Base-by-base conservation (phyloP, 2,329 filamentous ascomycete genomes). In the Fusarium sp. region DNA sequence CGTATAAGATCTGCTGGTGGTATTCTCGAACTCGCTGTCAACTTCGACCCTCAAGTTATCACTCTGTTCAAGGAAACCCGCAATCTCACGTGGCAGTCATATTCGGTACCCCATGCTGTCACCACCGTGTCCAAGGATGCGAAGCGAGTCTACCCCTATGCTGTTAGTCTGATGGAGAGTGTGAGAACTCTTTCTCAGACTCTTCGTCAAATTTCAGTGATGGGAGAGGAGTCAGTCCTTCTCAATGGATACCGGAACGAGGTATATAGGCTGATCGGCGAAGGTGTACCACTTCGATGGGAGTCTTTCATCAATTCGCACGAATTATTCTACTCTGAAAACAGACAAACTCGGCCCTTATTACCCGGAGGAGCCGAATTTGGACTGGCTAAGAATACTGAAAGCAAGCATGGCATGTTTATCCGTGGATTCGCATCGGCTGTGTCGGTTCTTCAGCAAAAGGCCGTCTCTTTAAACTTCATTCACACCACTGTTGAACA, bases 241-340 rank as follows among this genome's bases (percentile, higher is more conserved):
- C 85, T 99, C 23, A 94, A 92, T 75, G 94, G 95, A 23, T 97
- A 98, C 75, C 89, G 94, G 69, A 97, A 96, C 68, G 93, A 97
- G 64, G 93, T 96, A 1, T 94, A 97, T 74, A 82, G 83, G 42
- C 85, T 97, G 63, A 89, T 99, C 62, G 85, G 86, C 20, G 97
- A 96, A 78, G 96, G 96, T 60, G 87, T 98, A 28, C 93, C 93
- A 2, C 81, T 99, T 26, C 90, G 94, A 73, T 99, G 96, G 96
- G 96, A 99, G 75, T 97, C 96, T 0, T 98, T 99, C 73, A 93
- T 99, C 52, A 95, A 97, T 77, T 94, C 94, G 3, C 97, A 97
- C 77, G 96, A 99, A 77, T 85, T 97, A 30, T 94, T 74, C 80
- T 91, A 75, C 86, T 91, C 73, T 79, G 79, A 81, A 48, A 77